These are phyloP conservation scores for Ramicandelaber brevisporus DNA, from an alignment of 192 early-diverging fungal genomes.

Conservation along the genomic window DNA sequence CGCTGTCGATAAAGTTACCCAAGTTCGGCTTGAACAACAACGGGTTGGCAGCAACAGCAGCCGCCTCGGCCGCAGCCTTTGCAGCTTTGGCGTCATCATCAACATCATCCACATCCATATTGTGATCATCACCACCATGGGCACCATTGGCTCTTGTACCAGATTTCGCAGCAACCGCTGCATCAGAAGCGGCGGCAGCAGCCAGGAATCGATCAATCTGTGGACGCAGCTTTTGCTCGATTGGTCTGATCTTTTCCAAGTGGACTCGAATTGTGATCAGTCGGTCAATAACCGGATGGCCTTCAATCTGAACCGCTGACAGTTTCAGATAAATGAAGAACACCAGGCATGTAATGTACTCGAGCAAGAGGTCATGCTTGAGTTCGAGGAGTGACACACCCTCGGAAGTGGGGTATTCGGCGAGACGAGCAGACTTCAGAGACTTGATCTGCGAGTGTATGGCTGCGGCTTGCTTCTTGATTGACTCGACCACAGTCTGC, in stretches of 20 bases:
- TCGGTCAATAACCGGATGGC: conserved; percentile 29
- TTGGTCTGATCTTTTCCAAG: conserved; percentile 80
- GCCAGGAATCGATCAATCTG: conserved; percentile 88
- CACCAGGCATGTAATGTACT: conserved; percentile 60
- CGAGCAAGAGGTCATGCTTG: conserved; percentile 63
- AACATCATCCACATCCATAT: conserved; percentile 2
- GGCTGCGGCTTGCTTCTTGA: no score
- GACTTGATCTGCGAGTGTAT: no score
- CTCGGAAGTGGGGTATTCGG: no score
- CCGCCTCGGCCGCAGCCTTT: conserved; percentile 10
- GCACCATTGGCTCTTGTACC: conserved; percentile 2
- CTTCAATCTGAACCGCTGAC: conserved; percentile 30
- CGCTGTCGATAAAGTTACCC: conserved; percentile 17
- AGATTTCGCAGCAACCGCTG: no score
- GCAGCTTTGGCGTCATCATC: conserved; percentile 16
- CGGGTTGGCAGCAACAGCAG: conserved; percentile 38
- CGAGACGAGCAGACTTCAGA: no score
- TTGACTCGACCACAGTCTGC: no score
- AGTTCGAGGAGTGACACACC: conserved; percentile 81
- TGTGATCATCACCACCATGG: conserved; percentile 8
- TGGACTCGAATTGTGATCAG: conserved; percentile 60
- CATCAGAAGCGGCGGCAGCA: conserved; percentile 22
- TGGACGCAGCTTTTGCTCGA: conserved; percentile 85
- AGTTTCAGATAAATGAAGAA: conserved; percentile 57
- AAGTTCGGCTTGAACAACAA: conserved; percentile 82